Evolutionary conservation across 805 yeast genomes (phyloP).

Genomic region (Lachancea dasiensis): DNA sequence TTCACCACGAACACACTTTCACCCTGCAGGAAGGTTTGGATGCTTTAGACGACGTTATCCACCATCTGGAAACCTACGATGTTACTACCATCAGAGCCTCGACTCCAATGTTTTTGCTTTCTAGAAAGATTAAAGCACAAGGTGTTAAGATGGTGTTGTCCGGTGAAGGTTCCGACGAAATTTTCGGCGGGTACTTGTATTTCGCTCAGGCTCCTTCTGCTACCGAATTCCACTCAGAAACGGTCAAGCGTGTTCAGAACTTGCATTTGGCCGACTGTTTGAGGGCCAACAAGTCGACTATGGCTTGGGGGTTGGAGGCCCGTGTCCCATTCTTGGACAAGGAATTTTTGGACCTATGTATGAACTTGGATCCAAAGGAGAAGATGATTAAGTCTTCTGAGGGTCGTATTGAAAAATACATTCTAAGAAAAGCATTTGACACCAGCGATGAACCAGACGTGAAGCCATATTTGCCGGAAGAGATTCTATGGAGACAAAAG

Average conservation of each 20-base stretch:
- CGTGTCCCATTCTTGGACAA: slow-evolving; percentile 98
- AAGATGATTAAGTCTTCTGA: slow-evolving; percentile 69
- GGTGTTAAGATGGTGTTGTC: slow-evolving; percentile 99
- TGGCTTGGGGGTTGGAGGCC: slow-evolving; percentile 99
- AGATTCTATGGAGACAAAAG: slow-evolving; percentile 98
- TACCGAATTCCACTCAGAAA: slow-evolving; percentile 89
- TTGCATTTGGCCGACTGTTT: slow-evolving; percentile 94
- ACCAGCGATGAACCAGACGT: slow-evolving; percentile 72
- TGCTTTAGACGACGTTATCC: slow-evolving; percentile 88
- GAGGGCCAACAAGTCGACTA: slow-evolving; percentile 98
- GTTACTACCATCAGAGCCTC: slow-evolving; percentile 99
- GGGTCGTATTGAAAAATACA: slow-evolving; percentile 89
- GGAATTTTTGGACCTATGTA: slow-evolving; percentile 81
- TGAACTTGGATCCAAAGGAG: slow-evolving; percentile 93
- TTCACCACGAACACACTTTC: slow-evolving; percentile 97
- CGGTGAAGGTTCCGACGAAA: slow-evolving; percentile 99
- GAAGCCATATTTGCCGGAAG: slow-evolving; percentile 89
- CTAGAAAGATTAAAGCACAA: slow-evolving; percentile 97
- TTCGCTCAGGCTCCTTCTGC: slow-evolving; percentile 96
- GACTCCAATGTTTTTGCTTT: slow-evolving; percentile 95
- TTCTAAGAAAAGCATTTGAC: slow-evolving; percentile 95
- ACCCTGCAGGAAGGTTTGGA: slow-evolving; percentile 96
- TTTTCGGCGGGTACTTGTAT: slow-evolving; percentile 97
- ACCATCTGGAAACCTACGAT: slow-evolving; percentile 94
- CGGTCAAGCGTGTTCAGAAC: slow-evolving; percentile 95